phyloP scores from a whole-genome alignment of 2,329 filamentous ascomycete species.

The Cyclaneusma minus region DNA sequence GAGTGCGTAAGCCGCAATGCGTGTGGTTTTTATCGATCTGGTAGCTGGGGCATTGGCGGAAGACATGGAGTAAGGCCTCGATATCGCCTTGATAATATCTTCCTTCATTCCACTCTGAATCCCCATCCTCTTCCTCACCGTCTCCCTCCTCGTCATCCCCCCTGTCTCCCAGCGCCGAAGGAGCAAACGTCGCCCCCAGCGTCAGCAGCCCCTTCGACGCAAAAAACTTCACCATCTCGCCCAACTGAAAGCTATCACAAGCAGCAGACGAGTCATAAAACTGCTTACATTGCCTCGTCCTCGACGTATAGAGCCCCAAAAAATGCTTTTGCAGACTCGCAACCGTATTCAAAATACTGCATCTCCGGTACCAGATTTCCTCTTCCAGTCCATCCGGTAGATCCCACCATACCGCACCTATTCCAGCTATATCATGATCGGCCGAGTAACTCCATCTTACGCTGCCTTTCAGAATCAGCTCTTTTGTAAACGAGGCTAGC shows the following conservation, averaged over 20 bases:
- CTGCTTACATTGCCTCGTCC: slow-evolving; percentile 52
- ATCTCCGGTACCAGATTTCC: slow-evolving; percentile 50
- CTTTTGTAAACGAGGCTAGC: slow-evolving; percentile 44
- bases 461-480: slow-evolving; percentile 52
- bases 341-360: slow-evolving; percentile 51
- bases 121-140: slow-evolving; percentile 15
- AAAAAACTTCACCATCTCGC: slow-evolving; percentile 63
- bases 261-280: slow-evolving; percentile 59
- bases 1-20: slow-evolving; percentile 55
- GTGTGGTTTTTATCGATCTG: slow-evolving; percentile 60
- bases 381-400: slow-evolving; percentile 53
- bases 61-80: slow-evolving; percentile 38
- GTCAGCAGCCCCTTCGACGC: slow-evolving; percentile 42
- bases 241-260: slow-evolving; percentile 66
- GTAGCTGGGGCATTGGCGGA: slow-evolving; percentile 55
- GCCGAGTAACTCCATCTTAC: slow-evolving; percentile 18
- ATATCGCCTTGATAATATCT: slow-evolving; percentile 50
- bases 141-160: slow-evolving; percentile 15
- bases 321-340: slow-evolving; percentile 57
- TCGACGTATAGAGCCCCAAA: slow-evolving; percentile 48
- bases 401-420: slow-evolving; percentile 51
- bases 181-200: slow-evolving; percentile 28
- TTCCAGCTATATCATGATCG: slow-evolving; percentile 19
- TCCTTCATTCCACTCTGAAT: too few relatives aligned
- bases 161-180: slow-evolving; percentile 18